Conservation (phyloP, 495 filamentous ascomycete genomes). For the Podospora fimiseda region DNA sequence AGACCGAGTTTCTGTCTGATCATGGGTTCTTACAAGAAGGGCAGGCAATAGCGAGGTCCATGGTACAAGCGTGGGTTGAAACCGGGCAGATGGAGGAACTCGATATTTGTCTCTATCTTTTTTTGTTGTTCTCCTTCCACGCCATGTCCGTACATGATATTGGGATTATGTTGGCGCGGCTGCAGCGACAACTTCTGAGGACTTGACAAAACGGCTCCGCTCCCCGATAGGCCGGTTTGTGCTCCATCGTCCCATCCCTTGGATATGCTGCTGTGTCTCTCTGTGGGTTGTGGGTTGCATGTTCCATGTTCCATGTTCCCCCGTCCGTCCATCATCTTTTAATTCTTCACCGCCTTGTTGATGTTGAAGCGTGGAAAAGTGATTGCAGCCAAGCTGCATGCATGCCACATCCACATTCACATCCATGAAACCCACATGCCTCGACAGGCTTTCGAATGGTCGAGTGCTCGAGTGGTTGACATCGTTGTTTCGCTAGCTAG, state of each 20-base stretch:
- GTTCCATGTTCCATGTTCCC: neutral
- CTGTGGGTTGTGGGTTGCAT: no score
- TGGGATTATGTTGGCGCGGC: neutral
- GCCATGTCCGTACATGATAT: no score
- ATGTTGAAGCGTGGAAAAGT: slow-evolving; percentile 4
- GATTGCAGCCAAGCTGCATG: slow-evolving; percentile 16
- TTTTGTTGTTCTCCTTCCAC: neutral
- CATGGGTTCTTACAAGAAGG: neutral
- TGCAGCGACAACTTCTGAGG: neutral
- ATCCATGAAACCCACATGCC: slow-evolving; percentile 5
- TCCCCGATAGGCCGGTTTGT: slow-evolving; percentile 1
- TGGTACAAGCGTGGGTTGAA: neutral
- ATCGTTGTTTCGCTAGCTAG: neutral
- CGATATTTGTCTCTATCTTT: neutral
- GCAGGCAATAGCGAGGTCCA: neutral
- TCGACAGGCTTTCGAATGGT: no score
- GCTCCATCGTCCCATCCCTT: neutral
- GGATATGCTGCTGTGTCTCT: no score
- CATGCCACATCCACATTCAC: neutral
- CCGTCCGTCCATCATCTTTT: neutral
- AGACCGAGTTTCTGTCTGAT: no score
- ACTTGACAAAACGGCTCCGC: slow-evolving; percentile 7
- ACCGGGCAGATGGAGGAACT: neutral
- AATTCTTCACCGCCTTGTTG: slow-evolving; percentile 15
- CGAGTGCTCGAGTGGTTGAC: neutral